Conservation (phyloP, 23 red algal species). For the Agarophyton chilense region DNA sequence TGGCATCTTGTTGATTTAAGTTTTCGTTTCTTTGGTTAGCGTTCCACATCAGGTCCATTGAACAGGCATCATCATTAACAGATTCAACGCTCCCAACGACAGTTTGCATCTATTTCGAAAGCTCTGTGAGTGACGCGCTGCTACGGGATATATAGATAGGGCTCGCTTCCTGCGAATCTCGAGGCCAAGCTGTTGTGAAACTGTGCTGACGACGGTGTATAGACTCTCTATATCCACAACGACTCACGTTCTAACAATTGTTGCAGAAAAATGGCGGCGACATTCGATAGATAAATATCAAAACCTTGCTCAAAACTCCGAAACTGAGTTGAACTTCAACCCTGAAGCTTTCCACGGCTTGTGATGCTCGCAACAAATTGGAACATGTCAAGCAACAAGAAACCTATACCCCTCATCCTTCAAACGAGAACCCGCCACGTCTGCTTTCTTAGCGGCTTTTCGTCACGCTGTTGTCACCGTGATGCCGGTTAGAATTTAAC, state of each 20-base stretch:
- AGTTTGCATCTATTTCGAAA: background rate
- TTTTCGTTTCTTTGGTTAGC: background rate
- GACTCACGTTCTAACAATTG: background rate
- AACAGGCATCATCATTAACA: background rate
- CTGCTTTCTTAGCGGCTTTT: slow-evolving; percentile 8
- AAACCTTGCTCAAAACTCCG: background rate
- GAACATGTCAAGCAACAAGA: background rate
- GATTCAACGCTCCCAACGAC: background rate
- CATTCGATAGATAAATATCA: background rate
- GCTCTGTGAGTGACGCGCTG: background rate
- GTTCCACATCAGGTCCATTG: background rate
- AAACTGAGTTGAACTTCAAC: background rate
- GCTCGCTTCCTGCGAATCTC: background rate
- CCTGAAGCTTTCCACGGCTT: background rate
- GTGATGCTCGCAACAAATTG: background rate
- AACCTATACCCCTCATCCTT: background rate
- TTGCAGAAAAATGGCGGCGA: background rate
- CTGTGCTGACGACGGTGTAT: background rate
- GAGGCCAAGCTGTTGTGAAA: background rate
- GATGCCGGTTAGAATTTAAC: slow-evolving; percentile 10
- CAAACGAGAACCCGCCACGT: slow-evolving; percentile 1
- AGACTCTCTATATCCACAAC: background rate
- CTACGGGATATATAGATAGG: background rate
- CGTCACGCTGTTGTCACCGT: background rate
- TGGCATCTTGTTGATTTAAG: background rate